Percentiles rank a stretch among this genome's conserved stretches.
Conservation (phyloP, 805 yeast species). For the Isabelozyma rhagii region DNA sequence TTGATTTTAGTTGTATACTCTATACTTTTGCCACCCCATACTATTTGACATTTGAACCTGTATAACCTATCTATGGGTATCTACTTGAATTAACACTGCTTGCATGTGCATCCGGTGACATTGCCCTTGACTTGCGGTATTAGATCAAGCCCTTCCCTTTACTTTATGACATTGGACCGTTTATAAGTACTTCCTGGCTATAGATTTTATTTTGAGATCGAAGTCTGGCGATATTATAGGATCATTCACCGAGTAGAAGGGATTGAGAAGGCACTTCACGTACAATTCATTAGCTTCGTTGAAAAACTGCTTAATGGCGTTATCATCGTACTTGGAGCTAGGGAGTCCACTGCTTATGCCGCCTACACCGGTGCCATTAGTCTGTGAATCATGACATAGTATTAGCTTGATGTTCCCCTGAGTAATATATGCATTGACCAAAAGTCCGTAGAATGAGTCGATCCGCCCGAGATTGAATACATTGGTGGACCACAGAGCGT, state of each 20-base stretch:
- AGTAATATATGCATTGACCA: slow-evolving; percentile 81
- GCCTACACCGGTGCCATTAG: slow-evolving; percentile 48
- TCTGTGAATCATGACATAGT: slow-evolving; percentile 41
- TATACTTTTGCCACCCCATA: too few species aligned
- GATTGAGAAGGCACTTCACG: slow-evolving; percentile 78
- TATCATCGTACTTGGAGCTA: slow-evolving; percentile 48
- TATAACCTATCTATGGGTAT: too few species aligned
- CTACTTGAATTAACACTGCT: too few species aligned
- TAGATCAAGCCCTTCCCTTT: too few species aligned
- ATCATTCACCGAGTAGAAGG: slow-evolving; percentile 77
- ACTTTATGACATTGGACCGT: neutral
- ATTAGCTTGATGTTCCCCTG: slow-evolving; percentile 84
- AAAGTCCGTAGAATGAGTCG: slow-evolving; percentile 81
- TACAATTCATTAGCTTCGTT: slow-evolving; percentile 83
- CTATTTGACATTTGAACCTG: too few species aligned
- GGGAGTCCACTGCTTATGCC: slow-evolving; percentile 3
- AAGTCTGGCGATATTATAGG: slow-evolving; percentile 72
- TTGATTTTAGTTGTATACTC: too few species aligned
- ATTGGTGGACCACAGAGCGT: slow-evolving; percentile 74
- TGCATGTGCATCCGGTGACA: neutral
- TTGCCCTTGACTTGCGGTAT: too few species aligned
- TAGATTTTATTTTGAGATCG: slow-evolving; percentile 65
- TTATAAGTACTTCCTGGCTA: slow-evolving; percentile 75
- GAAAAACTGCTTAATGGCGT: slow-evolving; percentile 76
- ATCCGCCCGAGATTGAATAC: slow-evolving; percentile 69